Evolutionary conservation across 495 filamentous ascomycete species (phyloP), one percentile per base, ranked within the genome.

Genomic region (Penicillium canescens): DNA sequence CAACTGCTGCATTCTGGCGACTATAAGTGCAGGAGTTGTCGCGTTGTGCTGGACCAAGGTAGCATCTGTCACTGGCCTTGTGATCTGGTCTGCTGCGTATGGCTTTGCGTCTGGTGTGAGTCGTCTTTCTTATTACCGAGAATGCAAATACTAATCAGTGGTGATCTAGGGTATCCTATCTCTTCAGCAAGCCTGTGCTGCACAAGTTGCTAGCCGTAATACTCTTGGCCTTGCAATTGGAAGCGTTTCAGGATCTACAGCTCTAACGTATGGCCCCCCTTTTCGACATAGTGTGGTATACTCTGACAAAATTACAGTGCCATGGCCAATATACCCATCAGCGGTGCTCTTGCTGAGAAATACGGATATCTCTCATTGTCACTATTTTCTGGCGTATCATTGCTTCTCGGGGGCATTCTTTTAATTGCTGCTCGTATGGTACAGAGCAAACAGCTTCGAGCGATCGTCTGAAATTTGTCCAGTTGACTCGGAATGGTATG

Each of bases 1-100:
- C 74, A 91, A 92, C 65, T 73, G 78, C 33, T 85, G 85, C 65
- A 76, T 89, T n/a, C 21, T 83, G 3, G 82, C 84, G 43, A 73
- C 77, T 0, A 70, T 73, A 16, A 68, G 80, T 13, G 81, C 86
- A 0, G 79, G 75, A 3, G 71, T 91, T 0, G 66, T 74, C 39
- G 69, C 69, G 0, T 31, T 74, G 3, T 74, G 69, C 46, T 74
- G 71, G 74, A 72, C 71, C 4, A 69, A 57, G 18, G 72, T 64
- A 1, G 62, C 63, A 2, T 66, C 66, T 3, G 60, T 68, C 2
- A 63, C 64, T 0, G 72, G 72, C 0, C 35, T 74, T 26, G 71
- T 71, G 1, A 46, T 77, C 3, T 77, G 60, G 49, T 66, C 55
- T 4, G 54, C 60, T 8, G 68, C 71, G 3, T 77, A 75, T 54